Conservation (phyloP, 2,329 filamentous ascomycete genomes). For the Coniochaeta sp. region DNA sequence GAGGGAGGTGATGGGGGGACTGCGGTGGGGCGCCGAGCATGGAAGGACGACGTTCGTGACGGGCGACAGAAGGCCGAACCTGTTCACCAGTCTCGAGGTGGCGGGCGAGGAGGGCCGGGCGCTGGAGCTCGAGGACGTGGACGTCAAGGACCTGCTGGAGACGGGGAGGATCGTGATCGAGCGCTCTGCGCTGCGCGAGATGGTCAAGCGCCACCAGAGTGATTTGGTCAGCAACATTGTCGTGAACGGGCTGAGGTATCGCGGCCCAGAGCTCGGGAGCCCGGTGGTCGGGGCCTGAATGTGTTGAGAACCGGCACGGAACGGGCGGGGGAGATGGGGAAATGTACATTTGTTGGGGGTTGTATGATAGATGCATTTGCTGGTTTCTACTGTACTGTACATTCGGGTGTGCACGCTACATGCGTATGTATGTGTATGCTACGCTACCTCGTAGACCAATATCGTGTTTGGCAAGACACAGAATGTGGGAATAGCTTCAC, state of each 20-base stretch:
- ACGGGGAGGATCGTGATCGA: slow-evolving; percentile 82
- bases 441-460: neutral
- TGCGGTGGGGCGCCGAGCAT: slow-evolving; percentile 59
- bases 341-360: neutral
- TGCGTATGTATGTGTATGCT: too few relatives aligned
- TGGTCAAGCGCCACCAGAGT: slow-evolving; percentile 66
- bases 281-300: slow-evolving; percentile 20
- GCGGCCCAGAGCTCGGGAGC: slow-evolving; percentile 28
- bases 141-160: slow-evolving; percentile 91
- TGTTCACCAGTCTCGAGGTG: slow-evolving; percentile 60
- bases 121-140: slow-evolving; percentile 68
- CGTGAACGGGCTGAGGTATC: slow-evolving; percentile 30
- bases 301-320: neutral
- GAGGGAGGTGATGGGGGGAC: slow-evolving; percentile 59
- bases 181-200: slow-evolving; percentile 65
- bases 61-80: slow-evolving; percentile 46
- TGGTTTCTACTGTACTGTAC: neutral
- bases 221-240: slow-evolving; percentile 48
- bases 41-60: slow-evolving; percentile 75
- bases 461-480: neutral
- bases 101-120: slow-evolving; percentile 61
- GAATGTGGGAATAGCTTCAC: neutral
- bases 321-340: neutral
- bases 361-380: neutral
- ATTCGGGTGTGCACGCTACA: neutral